Percentiles rank a stretch among this genome's conserved stretches.
Conservation (phyloP, 73 alveolate species). For the Symbiodinium natans region DNA sequence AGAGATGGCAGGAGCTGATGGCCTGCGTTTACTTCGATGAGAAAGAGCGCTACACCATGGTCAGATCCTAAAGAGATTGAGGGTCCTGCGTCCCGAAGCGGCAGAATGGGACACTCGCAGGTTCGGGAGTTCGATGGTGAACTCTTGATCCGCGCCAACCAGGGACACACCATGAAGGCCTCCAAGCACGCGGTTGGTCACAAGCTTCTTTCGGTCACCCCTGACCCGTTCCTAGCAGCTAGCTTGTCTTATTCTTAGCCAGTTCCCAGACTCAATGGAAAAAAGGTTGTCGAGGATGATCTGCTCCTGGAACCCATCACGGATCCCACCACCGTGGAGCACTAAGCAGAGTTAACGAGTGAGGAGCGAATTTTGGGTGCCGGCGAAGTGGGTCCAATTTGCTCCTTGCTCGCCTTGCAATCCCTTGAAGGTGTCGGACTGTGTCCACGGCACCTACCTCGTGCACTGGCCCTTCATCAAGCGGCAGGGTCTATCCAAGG, state of each 20-base stretch:
- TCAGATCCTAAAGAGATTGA: neutral
- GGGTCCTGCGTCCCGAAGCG: too few species aligned
- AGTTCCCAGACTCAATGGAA: too few species aligned
- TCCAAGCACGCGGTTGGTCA: neutral
- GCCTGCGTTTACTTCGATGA: slow-evolving; percentile 91
- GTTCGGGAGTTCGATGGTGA: slow-evolving; percentile 84
- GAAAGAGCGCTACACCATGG: slow-evolving; percentile 92
- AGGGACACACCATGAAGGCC: slow-evolving; percentile 92
- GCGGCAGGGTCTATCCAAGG: slow-evolving; percentile 81
- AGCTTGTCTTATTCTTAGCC: too few species aligned
- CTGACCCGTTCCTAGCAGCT: too few species aligned
- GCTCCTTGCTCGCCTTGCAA: neutral
- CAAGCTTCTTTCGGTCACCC: too few species aligned
- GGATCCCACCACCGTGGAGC: slow-evolving; percentile 37
- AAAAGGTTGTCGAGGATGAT: slow-evolving; percentile 63
- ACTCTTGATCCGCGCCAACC: slow-evolving; percentile 87
- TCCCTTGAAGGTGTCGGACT: slow-evolving; percentile 24
- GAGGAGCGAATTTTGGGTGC: neutral
- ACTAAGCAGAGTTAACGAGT: neutral
- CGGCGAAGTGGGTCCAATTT: neutral
- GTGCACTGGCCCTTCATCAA: slow-evolving; percentile 92
- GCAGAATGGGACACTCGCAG: neutral
- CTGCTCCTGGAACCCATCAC: slow-evolving; percentile 67
- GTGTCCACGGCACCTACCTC: slow-evolving; percentile 88
- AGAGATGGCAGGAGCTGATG: slow-evolving; percentile 44